phyloP scores from a whole-genome alignment of 495 filamentous ascomycete genomes.

The Aspergillus wentii region DNA sequence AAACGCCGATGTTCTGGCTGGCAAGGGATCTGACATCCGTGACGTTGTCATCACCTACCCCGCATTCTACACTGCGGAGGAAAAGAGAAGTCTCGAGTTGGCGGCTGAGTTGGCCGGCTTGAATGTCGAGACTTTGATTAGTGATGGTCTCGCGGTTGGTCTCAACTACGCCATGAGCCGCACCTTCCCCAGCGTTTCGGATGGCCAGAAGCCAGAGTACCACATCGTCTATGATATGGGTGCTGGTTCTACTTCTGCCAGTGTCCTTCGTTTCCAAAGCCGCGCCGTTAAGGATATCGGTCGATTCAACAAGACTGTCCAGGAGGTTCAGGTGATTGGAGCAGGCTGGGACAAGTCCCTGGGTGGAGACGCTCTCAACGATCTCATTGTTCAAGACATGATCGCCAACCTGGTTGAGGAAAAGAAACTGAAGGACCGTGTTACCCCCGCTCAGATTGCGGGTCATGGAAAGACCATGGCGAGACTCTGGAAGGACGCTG shows the following conservation, averaged over 20 bases:
- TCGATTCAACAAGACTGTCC: slow-evolving; percentile 92
- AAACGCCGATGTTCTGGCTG: slow-evolving; percentile 83
- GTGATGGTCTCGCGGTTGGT: slow-evolving; percentile 88
- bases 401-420: slow-evolving; percentile 68
- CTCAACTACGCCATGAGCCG: slow-evolving; percentile 91
- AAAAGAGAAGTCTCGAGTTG: slow-evolving; percentile 74
- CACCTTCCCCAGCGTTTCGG: slow-evolving; percentile 77
- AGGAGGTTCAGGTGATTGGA: slow-evolving; percentile 85
- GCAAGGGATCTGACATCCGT: slow-evolving; percentile 65
- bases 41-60: slow-evolving; percentile 89
- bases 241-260: slow-evolving; percentile 95
- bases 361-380: slow-evolving; percentile 86
- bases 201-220: slow-evolving; percentile 84
- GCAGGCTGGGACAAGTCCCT: slow-evolving; percentile 84
- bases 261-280: slow-evolving; percentile 84
- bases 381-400: slow-evolving; percentile 84
- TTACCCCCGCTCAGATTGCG: slow-evolving; percentile 55
- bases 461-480: slow-evolving; percentile 78
- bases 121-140: slow-evolving; percentile 76
- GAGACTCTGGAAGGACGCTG: slow-evolving; percentile 87
- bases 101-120: slow-evolving; percentile 85
- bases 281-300: slow-evolving; percentile 87
- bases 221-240: slow-evolving; percentile 98
- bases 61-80: slow-evolving; percentile 83
- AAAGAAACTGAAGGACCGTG: slow-evolving; percentile 64